Evolutionary conservation across 116 monocot genomes (phyloP).

Genomic region (Dioscorea cayenensis): DNA sequence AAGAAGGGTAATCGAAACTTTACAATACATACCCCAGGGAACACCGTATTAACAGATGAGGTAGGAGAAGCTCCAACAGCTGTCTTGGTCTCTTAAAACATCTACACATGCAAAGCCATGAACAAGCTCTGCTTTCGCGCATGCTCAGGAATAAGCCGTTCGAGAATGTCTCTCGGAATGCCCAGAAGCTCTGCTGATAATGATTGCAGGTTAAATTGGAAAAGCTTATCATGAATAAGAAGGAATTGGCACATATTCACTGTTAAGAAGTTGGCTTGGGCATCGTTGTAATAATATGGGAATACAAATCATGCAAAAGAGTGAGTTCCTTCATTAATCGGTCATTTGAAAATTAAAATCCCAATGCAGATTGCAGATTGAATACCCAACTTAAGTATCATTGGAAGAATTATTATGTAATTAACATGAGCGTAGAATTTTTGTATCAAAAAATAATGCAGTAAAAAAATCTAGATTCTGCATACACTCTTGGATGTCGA

Average conservation of each 20-base stretch:
- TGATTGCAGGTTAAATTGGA: background rate
- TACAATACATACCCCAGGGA: background rate
- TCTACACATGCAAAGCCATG: constrained; percentile 55
- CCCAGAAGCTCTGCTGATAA: constrained; percentile 42
- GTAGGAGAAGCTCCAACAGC: background rate
- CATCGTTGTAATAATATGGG: no score
- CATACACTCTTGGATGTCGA: no score
- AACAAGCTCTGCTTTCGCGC: constrained; percentile 62
- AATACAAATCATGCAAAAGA: no score
- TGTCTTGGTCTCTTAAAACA: background rate
- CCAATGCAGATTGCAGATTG: no score
- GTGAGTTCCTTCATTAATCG: no score
- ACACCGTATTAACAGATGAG: background rate
- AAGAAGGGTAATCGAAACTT: background rate
- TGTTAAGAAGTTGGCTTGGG: no score
- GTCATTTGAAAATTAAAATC: no score
- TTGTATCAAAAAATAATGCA: no score
- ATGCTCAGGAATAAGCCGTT: constrained; percentile 59
- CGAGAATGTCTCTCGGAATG: constrained; percentile 35
- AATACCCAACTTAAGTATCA: no score
- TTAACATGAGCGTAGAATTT: no score
- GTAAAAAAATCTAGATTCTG: no score
- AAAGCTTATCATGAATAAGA: background rate
- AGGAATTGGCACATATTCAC: background rate
- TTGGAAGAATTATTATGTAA: no score